Conservation (phyloP, 2,329 filamentous ascomycete genomes). For the Lachnellula willkommii region DNA sequence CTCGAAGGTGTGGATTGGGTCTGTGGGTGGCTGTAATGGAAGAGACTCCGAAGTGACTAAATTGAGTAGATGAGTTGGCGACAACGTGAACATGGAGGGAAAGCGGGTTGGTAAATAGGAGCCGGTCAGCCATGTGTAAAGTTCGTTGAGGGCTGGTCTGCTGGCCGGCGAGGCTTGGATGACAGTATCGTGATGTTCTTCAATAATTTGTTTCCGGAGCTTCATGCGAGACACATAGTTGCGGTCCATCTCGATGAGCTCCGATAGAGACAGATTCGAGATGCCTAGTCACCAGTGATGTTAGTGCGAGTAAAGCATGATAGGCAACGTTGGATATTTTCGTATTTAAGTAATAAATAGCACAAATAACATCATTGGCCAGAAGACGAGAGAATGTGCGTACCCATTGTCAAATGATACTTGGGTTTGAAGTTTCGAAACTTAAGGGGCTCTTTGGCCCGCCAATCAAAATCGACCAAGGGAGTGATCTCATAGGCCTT, state of each 20-base stretch:
- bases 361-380: too few species aligned
- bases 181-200: slow-evolving; percentile 37
- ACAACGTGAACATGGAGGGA: slow-evolving; percentile 45
- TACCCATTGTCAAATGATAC: slow-evolving; percentile 61
- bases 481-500: slow-evolving; percentile 27
- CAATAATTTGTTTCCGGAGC: slow-evolving; percentile 44
- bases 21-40: slow-evolving; percentile 32
- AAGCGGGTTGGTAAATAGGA: slow-evolving; percentile 53
- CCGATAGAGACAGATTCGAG: slow-evolving; percentile 46
- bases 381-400: neutral
- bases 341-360: too few species aligned
- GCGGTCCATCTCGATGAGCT: slow-evolving; percentile 54
- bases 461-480: slow-evolving; percentile 46
- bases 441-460: slow-evolving; percentile 45
- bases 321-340: too few species aligned
- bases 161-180: slow-evolving; percentile 35
- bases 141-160: slow-evolving; percentile 46
- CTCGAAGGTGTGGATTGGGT: slow-evolving; percentile 38
- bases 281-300: slow-evolving; percentile 37
- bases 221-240: slow-evolving; percentile 49
- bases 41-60: slow-evolving; percentile 39
- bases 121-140: slow-evolving; percentile 50
- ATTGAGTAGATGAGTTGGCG: slow-evolving; percentile 38
- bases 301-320: too few species aligned
- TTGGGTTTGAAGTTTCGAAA: slow-evolving; percentile 55